Percentiles rank a stretch among this genome's conserved stretches.
phyloP scores from a whole-genome alignment of 2,329 filamentous ascomycete species.

The Ophiostoma sp. region DNA sequence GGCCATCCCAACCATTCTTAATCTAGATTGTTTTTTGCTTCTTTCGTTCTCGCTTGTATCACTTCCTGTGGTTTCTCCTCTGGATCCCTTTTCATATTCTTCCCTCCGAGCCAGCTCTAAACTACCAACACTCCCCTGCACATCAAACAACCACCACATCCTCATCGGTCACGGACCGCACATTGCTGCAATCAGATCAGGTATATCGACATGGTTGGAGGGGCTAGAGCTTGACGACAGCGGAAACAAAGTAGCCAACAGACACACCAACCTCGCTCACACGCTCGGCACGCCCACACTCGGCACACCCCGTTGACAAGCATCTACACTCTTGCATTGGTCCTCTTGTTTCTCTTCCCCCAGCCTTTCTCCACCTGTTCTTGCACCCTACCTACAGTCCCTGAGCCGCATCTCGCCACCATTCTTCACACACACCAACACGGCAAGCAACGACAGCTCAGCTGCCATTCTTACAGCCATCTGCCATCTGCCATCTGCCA shows the following conservation, averaged over 20 bases:
- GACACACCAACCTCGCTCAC: too few relatives aligned
- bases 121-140: too few relatives aligned
- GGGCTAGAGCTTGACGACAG: background rate
- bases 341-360: background rate
- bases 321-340: background rate
- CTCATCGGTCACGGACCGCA: background rate
- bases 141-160: too few relatives aligned
- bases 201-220: background rate
- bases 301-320: background rate
- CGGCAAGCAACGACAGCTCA: too few relatives aligned
- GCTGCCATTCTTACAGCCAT: too few relatives aligned
- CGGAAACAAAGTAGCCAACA: too few relatives aligned
- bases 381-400: background rate
- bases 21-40: background rate
- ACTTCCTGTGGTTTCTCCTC: background rate
- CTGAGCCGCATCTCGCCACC: background rate
- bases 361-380: background rate
- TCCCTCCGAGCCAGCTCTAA: background rate
- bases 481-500: background rate
- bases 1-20: background rate
- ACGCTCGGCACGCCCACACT: too few relatives aligned
- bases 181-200: background rate
- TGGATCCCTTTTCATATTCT: background rate
- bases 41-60: background rate
- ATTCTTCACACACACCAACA: background rate